Evolutionary conservation across 192 early-diverging fungal species (phyloP), one percentile per base, ranked within the genome.

Genomic region (Linnemannia zychae): DNA sequence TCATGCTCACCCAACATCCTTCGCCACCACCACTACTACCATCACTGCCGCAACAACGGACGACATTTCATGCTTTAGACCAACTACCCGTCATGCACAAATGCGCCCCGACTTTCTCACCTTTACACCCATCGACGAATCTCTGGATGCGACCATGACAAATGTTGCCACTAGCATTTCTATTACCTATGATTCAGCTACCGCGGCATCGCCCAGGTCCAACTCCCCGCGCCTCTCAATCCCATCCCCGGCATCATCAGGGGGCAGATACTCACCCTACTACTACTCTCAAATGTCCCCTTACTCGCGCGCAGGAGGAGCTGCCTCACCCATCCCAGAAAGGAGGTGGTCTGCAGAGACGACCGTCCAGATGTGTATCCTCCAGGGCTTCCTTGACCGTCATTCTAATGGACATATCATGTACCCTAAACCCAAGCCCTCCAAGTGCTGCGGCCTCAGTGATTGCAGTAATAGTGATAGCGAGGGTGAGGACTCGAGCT

Each of bases 341-440:
- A n/a, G 57, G 28, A 63, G 57, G 57, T 63, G 28, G 24, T 63
- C 57, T 31, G 57, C 57, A 1, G 57, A 63, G 4, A 63, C 28
- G 4, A 12, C 57, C 5, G 28, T 63, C 57, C 57, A 63, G 57
- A 63, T 63, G 57, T 63, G 57, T 31, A 63, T 63, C 57, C 57
- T 63, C 57, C 57, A 63, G 2, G 57, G 57, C 0, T 63, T 63
- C 11, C 28, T 63, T 5, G 57, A 63, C 28, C 57, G 57, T 3
- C 57, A 63, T 31, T 63, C 57, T 1, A 63, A 63, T 63, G 57
- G 57, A 1, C 57, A 63, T 63, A 63, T 63, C 57, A 63, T 63
- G 57, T 63, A 63, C 57, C 57, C 57, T 3, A 63, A 63, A 31
- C 57, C 57, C 57, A 63, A 63, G 12, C 57, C 57, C 28, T 63